These are phyloP conservation scores for Coniochaeta pulveracea DNA, from an alignment of 2,329 filamentous ascomycete species.

Conservation along the genomic window DNA sequence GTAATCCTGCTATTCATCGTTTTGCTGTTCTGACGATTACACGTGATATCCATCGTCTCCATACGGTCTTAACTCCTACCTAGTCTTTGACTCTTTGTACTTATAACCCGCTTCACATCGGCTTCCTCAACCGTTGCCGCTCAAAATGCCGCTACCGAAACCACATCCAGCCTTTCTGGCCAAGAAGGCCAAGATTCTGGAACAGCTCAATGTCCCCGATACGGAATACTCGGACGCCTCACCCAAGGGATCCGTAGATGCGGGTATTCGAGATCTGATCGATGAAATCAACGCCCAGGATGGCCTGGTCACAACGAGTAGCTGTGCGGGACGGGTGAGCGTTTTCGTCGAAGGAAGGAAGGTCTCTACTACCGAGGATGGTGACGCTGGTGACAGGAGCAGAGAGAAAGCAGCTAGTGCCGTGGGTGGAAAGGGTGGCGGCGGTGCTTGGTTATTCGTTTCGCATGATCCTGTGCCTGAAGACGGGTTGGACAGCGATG, in stretches of 20 bases:
- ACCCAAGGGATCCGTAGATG: conserved; percentile 81
- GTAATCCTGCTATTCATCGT: too few relatives aligned
- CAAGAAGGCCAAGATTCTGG: conserved; percentile 65
- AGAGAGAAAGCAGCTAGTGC: conserved; percentile 15
- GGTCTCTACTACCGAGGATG: conserved; percentile 10
- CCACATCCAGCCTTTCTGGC: conserved; percentile 31
- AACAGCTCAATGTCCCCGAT: conserved; percentile 55
- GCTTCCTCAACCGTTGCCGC: too few relatives aligned
- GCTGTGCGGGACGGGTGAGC: conserved; percentile 77
- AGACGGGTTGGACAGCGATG: conserved; percentile 10
- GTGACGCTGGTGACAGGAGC: conserved; percentile 9
- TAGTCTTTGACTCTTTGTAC: too few relatives aligned
- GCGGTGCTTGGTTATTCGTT: conserved; percentile 76
- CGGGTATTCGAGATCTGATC: conserved; percentile 66
- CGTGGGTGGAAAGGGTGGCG: conserved; percentile 72
- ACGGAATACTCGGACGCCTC: conserved; percentile 71
- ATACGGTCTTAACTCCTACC: too few relatives aligned
- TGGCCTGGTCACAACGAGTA: conserved; percentile 83
- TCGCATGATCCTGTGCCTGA: conserved; percentile 60
- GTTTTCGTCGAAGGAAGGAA: conserved; percentile 77
- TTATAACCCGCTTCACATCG: too few relatives aligned
- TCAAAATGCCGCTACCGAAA: conserved; percentile 15
- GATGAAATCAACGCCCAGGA: conserved; percentile 62
- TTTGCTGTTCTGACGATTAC: too few relatives aligned
- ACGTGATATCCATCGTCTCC: too few relatives aligned